phyloP scores from a whole-genome alignment of 768 basidiomycete species.

The Mycena filopes region DNA sequence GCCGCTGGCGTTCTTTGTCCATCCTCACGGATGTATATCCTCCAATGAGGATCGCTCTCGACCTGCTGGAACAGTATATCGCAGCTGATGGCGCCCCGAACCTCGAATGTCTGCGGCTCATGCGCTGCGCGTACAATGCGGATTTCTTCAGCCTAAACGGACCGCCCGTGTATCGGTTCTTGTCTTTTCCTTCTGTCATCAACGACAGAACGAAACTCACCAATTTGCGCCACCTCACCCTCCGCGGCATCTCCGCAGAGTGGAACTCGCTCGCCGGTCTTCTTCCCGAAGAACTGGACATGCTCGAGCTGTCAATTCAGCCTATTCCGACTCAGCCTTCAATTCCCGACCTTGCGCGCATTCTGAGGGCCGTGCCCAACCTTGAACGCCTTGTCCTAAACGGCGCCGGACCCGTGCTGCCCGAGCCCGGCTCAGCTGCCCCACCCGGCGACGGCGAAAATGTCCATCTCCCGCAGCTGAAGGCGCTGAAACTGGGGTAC shows the following conservation, averaged over 20 bases:
- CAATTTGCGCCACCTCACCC: constrained; percentile 58
- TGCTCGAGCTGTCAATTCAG: constrained; percentile 63
- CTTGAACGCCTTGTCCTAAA: constrained; percentile 57
- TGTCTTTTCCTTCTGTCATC: constrained; percentile 28
- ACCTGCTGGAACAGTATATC: constrained; percentile 52
- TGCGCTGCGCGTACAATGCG: constrained; percentile 67
- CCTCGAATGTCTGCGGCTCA: constrained; percentile 63
- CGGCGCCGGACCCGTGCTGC: constrained; percentile 56
- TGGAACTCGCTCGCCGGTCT: constrained; percentile 56
- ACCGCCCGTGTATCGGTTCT: constrained; percentile 49
- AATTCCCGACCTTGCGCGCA: constrained; percentile 51
- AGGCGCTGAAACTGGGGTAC: constrained; percentile 56
- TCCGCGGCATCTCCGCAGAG: constrained; percentile 67
- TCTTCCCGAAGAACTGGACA: constrained; percentile 41
- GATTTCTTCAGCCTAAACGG: constrained; percentile 52
- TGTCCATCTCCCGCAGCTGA: constrained; percentile 51
- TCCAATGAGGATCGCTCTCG: constrained; percentile 66
- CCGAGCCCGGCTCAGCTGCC: constrained; percentile 23
- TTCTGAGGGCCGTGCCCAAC: constrained; percentile 52
- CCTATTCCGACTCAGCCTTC: constrained; percentile 65
- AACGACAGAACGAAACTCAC: constrained; percentile 47
- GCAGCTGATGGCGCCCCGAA: constrained; percentile 48
- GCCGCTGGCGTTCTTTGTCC: constrained; percentile 62
- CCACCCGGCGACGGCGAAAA: constrained; percentile 20
- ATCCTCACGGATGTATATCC: constrained; percentile 67